phyloP scores from a whole-genome alignment of 441 rosid species.

The Adansonia madagascariensis region DNA sequence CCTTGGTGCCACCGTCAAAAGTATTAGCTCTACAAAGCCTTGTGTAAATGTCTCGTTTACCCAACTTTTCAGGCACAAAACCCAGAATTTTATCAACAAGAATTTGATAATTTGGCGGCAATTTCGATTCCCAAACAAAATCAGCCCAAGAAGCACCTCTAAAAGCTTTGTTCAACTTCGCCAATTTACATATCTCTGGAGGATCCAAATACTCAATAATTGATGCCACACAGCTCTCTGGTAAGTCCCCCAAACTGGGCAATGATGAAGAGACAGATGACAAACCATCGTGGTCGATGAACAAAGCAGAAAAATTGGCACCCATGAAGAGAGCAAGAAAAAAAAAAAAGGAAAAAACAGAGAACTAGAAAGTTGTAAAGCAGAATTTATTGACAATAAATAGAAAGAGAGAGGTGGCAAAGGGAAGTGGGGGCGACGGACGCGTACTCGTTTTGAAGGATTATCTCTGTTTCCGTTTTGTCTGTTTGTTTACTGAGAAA shows the following conservation, averaged over 20 bases:
- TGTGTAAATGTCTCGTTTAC: slow-evolving; percentile 72
- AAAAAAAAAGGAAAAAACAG: not conserved
- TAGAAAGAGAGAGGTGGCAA: not conserved
- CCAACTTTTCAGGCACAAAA: slow-evolving; percentile 46
- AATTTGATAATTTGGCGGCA: slow-evolving; percentile 53
- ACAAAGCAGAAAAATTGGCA: slow-evolving; percentile 51
- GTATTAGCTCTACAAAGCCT: slow-evolving; percentile 58
- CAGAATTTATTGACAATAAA: not conserved
- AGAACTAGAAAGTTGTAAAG: slow-evolving; percentile 23
- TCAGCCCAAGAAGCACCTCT: slow-evolving; percentile 75
- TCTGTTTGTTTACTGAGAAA: slow-evolving; percentile 20
- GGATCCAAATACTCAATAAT: slow-evolving; percentile 70
- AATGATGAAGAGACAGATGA: slow-evolving; percentile 28
- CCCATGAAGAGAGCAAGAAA: slow-evolving; percentile 49
- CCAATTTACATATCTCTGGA: slow-evolving; percentile 63
- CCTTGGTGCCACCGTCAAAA: slow-evolving; percentile 76
- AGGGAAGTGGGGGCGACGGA: not conserved
- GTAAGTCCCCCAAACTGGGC: slow-evolving; percentile 67
- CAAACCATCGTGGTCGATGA: slow-evolving; percentile 29
- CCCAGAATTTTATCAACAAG: slow-evolving; percentile 51
- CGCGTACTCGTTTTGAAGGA: slow-evolving; percentile 24
- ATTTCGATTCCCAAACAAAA: slow-evolving; percentile 69
- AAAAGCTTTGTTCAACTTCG: slow-evolving; percentile 59
- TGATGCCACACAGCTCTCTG: slow-evolving; percentile 82
- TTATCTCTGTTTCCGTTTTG: slow-evolving; percentile 3